Percentiles rank a stretch among this genome's conserved stretches.
phyloP scores from a whole-genome alignment of 2,329 filamentous ascomycete species.

The Dactylonectria estremocensis region DNA sequence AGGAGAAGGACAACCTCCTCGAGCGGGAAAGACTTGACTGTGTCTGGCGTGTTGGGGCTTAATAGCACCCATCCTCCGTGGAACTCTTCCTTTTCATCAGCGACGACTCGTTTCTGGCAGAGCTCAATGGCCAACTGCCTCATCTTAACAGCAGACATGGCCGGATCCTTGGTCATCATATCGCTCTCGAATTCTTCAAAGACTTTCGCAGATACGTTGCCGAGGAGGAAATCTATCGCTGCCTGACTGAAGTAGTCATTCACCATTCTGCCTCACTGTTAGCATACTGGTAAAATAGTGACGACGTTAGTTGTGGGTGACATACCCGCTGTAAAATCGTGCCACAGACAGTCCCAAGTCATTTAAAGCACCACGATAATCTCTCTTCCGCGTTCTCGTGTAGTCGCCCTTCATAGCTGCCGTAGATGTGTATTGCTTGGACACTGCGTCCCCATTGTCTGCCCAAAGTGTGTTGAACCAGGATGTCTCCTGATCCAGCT shows the following conservation, averaged over 20 bases:
- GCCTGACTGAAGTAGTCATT: constrained; percentile 98
- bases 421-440: constrained; percentile 95
- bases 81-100: constrained; percentile 86
- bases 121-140: constrained; percentile 92
- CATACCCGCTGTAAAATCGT: constrained; percentile 77
- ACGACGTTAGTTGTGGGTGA: constrained; percentile 7
- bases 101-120: constrained; percentile 88
- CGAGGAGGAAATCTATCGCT: constrained; percentile 93
- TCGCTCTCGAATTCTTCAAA: constrained; percentile 96
- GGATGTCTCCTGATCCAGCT: constrained; percentile 82
- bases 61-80: constrained; percentile 91
- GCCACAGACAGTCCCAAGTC: constrained; percentile 92
- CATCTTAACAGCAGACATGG: constrained; percentile 87
- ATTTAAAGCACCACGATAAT: constrained; percentile 91
- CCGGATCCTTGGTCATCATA: constrained; percentile 94
- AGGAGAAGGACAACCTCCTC: constrained; percentile 91
- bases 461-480: constrained; percentile 99
- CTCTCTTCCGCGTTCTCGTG: constrained; percentile 89
- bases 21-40: constrained; percentile 79
- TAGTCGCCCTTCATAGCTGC: constrained; percentile 97
- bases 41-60: constrained; percentile 80
- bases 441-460: constrained; percentile 96
- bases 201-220: constrained; percentile 86
- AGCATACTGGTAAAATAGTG: constrained; percentile 13
- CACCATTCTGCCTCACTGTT: constrained; percentile 80